Evolutionary conservation across 2,329 filamentous ascomycete genomes (phyloP), one percentile per base, ranked within the genome.

Genomic region (Ambrosiella cleistominuta): DNA sequence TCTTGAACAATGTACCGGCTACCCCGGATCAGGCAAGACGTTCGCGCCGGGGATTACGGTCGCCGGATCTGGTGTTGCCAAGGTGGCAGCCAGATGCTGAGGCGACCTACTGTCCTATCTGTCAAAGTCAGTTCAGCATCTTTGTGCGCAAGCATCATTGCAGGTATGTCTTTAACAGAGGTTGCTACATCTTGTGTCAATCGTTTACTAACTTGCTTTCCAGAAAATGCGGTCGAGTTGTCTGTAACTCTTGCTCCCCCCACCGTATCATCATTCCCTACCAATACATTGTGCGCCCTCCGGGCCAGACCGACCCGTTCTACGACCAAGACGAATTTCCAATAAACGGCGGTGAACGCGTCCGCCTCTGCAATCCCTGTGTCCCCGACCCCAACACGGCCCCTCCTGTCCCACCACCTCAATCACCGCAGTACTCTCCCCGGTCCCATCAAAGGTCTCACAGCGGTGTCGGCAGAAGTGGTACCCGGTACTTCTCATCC

Each of bases 181-280:
- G 45, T 27, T 11, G 4, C 9, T 8, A 50, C 42, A 17, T 15
- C 17, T 50, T 37, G 39, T 4, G 42, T 59, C 11, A 53, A 27
- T 27, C 27, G 27, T 27, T 27, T 27, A 27, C 27, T 27, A 27
- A 27, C 27, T 40, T 60, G 1, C 3, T 27, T 12, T 54, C 13
- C 38, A 86, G 83, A 64, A 96, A 95, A 78, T 97, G 91, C 67
- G 91, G 91, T 51, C 77, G 89, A 61, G 90, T 97, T 7, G 91
- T 97, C 27, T 97, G 91, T 70, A 82, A 83, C 60, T 76, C 81
- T 17, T 97, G 91, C 71, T 96, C 91, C 2, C 91, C 91, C 2
- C 91, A 97, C 69, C 81, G 89, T 61, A 97, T 97, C 66, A 95
- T 87, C 2, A 96, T 97, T 62, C 91, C 91, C 0, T 80, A 90